A percentile compares a stretch with the other conserved stretches of the same genome.
Evolutionary conservation across 1,284 basidiomycete species (phyloP).

Genomic region (Exobasidium rhododendri): DNA sequence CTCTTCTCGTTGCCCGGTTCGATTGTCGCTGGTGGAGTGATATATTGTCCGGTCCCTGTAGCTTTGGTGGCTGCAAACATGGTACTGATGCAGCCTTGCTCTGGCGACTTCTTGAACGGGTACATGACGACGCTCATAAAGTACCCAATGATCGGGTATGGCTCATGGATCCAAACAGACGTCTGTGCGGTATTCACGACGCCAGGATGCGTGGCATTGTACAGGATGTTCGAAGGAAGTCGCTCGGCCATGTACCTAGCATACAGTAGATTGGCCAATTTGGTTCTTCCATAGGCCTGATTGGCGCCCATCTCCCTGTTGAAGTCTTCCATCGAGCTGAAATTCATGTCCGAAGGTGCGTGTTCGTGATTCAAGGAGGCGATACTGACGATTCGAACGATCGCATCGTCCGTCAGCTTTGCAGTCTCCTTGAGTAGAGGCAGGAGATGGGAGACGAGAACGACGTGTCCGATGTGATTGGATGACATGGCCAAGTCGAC

Average conservation of each 20-base stretch:
- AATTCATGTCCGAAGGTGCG: not conserved
- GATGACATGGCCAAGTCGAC: not conserved
- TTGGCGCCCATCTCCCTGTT: not conserved
- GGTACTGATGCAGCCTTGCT: not conserved
- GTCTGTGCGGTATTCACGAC: not conserved
- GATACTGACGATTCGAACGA: not conserved
- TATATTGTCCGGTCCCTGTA: not conserved
- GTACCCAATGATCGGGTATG: not conserved
- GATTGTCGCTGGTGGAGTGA: not conserved
- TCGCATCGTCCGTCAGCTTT: not conserved
- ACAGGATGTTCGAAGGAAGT: not conserved
- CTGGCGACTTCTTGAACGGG: not conserved
- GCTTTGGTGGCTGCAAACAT: not conserved
- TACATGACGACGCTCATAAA: not conserved
- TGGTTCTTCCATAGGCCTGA: not conserved
- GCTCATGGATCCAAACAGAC: not conserved
- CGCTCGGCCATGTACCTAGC: not conserved
- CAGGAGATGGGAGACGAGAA: not conserved
- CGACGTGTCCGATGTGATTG: not conserved
- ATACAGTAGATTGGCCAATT: not conserved
- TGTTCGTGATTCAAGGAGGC: not conserved
- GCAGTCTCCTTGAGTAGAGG: not conserved
- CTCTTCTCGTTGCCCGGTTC: not conserved
- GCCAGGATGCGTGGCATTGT: not conserved
- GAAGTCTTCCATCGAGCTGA: not conserved